These are phyloP conservation scores for Otatea glauca DNA, from an alignment of 176 grass and related monocot genomes.

Conservation along the genomic window DNA sequence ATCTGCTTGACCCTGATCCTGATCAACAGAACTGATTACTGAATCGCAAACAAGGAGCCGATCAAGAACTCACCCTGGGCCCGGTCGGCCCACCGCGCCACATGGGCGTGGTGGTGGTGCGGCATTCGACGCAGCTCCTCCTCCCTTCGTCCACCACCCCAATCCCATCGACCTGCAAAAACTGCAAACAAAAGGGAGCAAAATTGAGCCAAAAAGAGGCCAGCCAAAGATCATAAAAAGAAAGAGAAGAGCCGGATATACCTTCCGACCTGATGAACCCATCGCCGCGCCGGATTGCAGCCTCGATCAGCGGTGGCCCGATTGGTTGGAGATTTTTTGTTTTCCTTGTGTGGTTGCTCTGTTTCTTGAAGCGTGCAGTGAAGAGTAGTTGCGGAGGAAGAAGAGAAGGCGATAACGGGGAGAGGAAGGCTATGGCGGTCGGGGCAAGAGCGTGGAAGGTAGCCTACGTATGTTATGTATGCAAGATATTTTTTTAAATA, in stretches of 20 bases:
- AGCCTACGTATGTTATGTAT: too few relatives aligned
- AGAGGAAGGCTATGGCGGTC: conserved; percentile 6
- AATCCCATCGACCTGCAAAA: conserved; percentile 37
- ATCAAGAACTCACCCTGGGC: conserved; percentile 60
- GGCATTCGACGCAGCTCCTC: conserved; percentile 75
- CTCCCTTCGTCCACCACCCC: conserved; percentile 46
- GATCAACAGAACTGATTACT: background rate
- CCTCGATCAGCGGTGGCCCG: background rate
- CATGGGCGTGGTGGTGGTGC: conserved; percentile 74
- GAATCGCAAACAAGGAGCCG: background rate
- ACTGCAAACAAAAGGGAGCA: background rate
- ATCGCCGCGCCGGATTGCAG: conserved; percentile 23
- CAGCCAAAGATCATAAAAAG: background rate
- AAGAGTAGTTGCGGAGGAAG: conserved; percentile 36
- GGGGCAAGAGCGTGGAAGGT: conserved; percentile 19
- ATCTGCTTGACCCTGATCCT: background rate
- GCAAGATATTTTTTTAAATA: too few relatives aligned
- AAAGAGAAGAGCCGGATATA: conserved; percentile 1
- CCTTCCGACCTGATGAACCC: conserved; percentile 64
- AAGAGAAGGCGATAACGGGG: background rate
- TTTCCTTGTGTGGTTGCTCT: background rate
- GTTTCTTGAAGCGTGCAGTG: conserved; percentile 40
- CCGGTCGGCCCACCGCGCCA: conserved; percentile 79
- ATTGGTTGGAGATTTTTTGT: background rate
- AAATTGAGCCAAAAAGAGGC: background rate